Evolutionary conservation across 768 basidiomycete species (phyloP).

Genomic region (Phlegmacium glaucopus): DNA sequence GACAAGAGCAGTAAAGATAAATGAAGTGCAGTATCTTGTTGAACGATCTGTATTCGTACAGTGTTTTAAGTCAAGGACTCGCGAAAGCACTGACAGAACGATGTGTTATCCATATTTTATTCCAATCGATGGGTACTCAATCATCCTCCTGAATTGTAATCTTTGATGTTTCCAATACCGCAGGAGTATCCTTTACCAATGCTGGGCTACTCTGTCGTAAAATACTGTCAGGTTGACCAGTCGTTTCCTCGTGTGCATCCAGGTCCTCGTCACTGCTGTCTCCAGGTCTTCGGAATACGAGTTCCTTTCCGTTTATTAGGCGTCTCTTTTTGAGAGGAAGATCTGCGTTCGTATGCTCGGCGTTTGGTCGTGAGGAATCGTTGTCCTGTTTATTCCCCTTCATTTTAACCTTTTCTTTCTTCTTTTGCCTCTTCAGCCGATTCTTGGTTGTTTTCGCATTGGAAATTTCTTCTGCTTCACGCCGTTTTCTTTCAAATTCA

Average conservation of each 20-base stretch:
- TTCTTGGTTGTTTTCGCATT: conserved; percentile 94
- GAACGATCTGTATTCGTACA: too few relatives aligned
- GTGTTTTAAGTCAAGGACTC: too few relatives aligned
- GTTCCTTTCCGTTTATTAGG: conserved; percentile 72
- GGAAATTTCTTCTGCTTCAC: conserved; percentile 54
- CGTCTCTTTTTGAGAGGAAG: conserved; percentile 75
- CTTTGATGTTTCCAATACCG: too few relatives aligned
- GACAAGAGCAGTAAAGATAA: too few relatives aligned
- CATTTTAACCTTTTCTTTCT: conserved; percentile 68
- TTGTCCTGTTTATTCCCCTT: conserved; percentile 30
- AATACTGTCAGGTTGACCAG: not conserved
- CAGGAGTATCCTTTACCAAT: too few relatives aligned
- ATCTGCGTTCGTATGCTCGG: conserved; percentile 22
- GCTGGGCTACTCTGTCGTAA: too few relatives aligned
- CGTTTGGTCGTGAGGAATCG: conserved; percentile 19
- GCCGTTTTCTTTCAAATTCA: conserved; percentile 75
- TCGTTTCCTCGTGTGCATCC: conserved; percentile 28
- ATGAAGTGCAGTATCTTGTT: too few relatives aligned
- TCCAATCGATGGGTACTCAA: too few relatives aligned
- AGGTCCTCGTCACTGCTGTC: conserved; percentile 33
- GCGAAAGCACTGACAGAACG: too few relatives aligned
- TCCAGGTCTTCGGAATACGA: conserved; percentile 48
- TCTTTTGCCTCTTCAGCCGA: conserved; percentile 89
- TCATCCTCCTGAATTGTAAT: too few relatives aligned
- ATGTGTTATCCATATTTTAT: too few relatives aligned